Conservation (phyloP, 164 flowering plant genomes). For the Litsea cubeba region DNA sequence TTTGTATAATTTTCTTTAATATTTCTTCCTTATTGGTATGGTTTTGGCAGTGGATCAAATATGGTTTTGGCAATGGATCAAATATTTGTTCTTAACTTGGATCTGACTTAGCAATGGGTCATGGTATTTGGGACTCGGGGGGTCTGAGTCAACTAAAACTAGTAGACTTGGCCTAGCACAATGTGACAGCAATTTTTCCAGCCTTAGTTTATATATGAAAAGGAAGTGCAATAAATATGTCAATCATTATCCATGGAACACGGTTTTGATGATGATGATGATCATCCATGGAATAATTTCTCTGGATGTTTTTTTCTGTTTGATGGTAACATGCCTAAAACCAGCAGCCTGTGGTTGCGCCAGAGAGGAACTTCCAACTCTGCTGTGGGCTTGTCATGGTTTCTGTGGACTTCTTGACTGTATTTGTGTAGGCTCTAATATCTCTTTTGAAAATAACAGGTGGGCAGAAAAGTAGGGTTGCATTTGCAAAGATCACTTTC, state of each 20-base stretch:
- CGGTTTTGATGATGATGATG: too few species aligned
- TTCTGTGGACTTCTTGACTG: background rate
- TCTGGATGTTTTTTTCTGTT: background rate
- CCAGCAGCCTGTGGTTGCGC: too few species aligned
- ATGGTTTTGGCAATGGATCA: background rate
- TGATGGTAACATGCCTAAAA: too few species aligned
- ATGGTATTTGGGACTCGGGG: background rate
- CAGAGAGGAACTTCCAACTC: too few species aligned
- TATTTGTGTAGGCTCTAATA: background rate
- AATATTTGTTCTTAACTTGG: background rate
- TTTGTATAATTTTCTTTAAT: background rate
- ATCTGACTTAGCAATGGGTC: background rate
- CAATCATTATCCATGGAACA: background rate
- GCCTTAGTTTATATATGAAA: background rate
- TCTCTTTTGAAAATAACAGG: constrained; percentile 39
- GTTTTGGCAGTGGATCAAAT: background rate
- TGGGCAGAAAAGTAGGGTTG: constrained; percentile 99
- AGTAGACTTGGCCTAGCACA: background rate
- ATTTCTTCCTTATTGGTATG: background rate
- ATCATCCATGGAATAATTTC: background rate
- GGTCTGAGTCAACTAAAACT: background rate
- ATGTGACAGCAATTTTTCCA: background rate
- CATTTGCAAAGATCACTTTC: constrained; percentile 98
- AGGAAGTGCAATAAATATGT: background rate
- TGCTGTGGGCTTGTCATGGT: too few species aligned